Conservation (phyloP, 1,139 yeast genomes). For the Yamadazyma dendronema region DNA sequence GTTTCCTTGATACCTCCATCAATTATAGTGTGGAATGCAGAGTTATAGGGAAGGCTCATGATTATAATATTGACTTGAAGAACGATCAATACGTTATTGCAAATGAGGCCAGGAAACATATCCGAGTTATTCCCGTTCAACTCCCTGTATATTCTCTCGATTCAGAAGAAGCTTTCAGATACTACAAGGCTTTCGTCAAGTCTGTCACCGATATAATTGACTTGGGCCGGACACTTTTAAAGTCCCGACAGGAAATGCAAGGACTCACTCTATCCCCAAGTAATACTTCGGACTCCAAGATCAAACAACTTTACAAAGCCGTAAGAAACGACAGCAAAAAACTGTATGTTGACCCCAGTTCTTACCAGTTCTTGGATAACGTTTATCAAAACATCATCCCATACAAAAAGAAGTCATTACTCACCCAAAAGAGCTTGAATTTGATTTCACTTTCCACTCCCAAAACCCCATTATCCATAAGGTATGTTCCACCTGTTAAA, state of each 20-base stretch:
- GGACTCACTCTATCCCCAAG: constrained; percentile 15
- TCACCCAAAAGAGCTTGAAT: constrained; percentile 30
- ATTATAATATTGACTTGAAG: constrained; percentile 22
- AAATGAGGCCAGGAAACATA: constrained; percentile 31
- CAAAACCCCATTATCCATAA: constrained; percentile 26
- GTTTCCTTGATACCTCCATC: constrained; percentile 39
- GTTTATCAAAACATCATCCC: constrained; percentile 34
- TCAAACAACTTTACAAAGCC: constrained; percentile 32
- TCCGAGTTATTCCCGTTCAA: constrained; percentile 37
- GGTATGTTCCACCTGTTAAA: constrained; percentile 35
- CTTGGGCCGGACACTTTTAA: constrained; percentile 24
- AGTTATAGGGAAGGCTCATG: constrained; percentile 43
- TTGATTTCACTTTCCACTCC: constrained; percentile 38
- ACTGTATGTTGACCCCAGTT: constrained; percentile 6
- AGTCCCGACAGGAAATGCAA: constrained; percentile 8
- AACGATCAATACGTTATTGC: constrained; percentile 41
- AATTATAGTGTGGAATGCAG: constrained; percentile 42
- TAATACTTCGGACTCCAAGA: constrained; percentile 21
- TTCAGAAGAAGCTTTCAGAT: constrained; percentile 24
- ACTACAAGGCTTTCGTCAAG: constrained; percentile 37
- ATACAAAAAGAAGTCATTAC: constrained; percentile 35
- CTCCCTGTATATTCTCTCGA: constrained; percentile 21
- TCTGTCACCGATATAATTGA: constrained; percentile 31
- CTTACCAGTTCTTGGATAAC: constrained; percentile 19
- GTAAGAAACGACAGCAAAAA: constrained; percentile 12